Base-by-base conservation (phyloP, 1,284 basidiomycete species). In the Puccinia brachypodii region DNA sequence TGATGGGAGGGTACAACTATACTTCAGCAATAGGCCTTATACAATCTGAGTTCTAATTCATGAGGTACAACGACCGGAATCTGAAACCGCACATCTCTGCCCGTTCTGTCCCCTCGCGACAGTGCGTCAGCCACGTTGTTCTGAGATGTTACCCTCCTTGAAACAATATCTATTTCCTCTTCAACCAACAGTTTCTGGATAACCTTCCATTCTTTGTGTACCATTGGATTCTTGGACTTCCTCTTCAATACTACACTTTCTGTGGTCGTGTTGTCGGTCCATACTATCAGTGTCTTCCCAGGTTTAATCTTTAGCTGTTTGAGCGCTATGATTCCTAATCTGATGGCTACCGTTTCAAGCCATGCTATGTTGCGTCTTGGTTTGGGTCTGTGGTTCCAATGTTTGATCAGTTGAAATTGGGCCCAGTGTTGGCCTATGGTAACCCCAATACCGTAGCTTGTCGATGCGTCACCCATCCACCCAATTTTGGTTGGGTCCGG, bases 381-480 rank as follows among this genome's bases (percentile, higher is more conserved):
- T 2, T 31, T 31, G 22, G 2, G 8, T n/a, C n/a, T n/a, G 0
- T 36, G 2, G 6, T 14, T 53, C 44, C 50, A n/a, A 22, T 0
- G 11, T 0, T 56, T n/a, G 11, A 13, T 33, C 9, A 53, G 6
- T 36, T 25, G n/a, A n/a, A 75, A 44, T 72, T 75, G 72, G 31
- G 72, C 28, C 47, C 47, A 58, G 2, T 25, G 16, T 1, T 28
- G 22, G 4, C 72, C 44, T 31, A 75, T 53, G 0, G 31, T 47
- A 0, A 75, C 47, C 14, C 72, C 47, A 19, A 75, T 75, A 4
- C 72, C 72, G 22, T 56, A 75, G 14, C 47, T 56, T 0, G 72
- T 75, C 6, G 72, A 75, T 1, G 72, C 44, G 19, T 75, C 72
- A 14, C 19, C 71, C 31, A 73, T 42, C 71, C 72, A 72, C 7